phyloP scores from a whole-genome alignment of 2,329 filamentous ascomycete species.

The Helotiales sp. region DNA sequence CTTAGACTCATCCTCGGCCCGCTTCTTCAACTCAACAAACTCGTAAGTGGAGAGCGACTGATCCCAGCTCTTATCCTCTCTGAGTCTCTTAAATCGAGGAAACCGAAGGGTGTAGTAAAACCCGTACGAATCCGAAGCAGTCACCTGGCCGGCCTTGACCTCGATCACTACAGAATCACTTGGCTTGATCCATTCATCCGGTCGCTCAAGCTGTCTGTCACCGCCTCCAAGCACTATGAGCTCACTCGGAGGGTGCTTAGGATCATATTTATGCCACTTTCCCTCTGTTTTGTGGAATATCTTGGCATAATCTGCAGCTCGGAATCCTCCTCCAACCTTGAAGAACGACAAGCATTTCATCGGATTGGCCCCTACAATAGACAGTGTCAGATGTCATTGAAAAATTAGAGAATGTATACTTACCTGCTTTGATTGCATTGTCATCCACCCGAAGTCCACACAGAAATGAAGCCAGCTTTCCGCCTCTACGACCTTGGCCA shows the following conservation, averaged over 20 bases:
- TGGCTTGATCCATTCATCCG: conserved; percentile 92
- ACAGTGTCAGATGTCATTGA: neutral
- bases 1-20: conserved; percentile 68
- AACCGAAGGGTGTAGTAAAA: conserved; percentile 80
- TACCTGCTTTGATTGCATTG: conserved; percentile 54
- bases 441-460: conserved; percentile 80
- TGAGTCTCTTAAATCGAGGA: conserved; percentile 80
- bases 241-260: conserved; percentile 70
- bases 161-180: conserved; percentile 84
- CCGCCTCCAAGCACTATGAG: conserved; percentile 82
- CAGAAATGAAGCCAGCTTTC: conserved; percentile 81
- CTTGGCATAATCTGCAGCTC: conserved; percentile 78
- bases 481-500: conserved; percentile 82
- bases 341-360: conserved; percentile 93
- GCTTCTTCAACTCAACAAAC: conserved; percentile 69
- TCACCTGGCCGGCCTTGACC: conserved; percentile 83
- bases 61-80: conserved; percentile 83
- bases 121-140: conserved; percentile 74
- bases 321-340: conserved; percentile 95
- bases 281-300: conserved; percentile 83
- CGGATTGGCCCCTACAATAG: conserved; percentile 45
- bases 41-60: conserved; percentile 75
- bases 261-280: conserved; percentile 88
- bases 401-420: neutral
- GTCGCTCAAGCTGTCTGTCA: conserved; percentile 70